These are phyloP conservation scores for Fraxinus sp. DNA, from an alignment of 305 asterid species.

Conservation along the genomic window DNA sequence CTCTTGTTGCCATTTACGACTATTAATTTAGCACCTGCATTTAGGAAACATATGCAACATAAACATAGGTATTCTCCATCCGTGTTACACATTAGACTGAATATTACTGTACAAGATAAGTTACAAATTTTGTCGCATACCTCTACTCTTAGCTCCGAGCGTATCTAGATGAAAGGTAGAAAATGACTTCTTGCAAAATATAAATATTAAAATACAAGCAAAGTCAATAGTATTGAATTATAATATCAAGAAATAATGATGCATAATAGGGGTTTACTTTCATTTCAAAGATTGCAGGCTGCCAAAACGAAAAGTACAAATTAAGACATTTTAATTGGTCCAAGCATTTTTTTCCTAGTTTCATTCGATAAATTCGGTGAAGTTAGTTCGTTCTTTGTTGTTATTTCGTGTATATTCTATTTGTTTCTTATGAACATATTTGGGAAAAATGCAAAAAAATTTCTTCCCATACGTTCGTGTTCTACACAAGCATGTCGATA, in stretches of 20 bases:
- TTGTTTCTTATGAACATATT: not conserved
- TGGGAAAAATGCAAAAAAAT: not conserved
- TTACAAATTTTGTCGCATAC: not conserved
- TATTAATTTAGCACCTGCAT: not conserved
- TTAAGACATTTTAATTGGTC: not conserved
- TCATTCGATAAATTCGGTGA: not conserved
- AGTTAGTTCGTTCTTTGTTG: not conserved
- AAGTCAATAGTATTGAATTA: not conserved
- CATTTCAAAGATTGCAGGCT: not conserved
- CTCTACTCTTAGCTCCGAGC: not conserved
- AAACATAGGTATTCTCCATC: not conserved
- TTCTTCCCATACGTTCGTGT: not conserved
- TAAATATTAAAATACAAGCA: not conserved
- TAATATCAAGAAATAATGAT: not conserved
- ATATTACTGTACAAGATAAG: not conserved
- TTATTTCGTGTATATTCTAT: not conserved
- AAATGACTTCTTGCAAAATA: not conserved
- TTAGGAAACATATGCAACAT: not conserved
- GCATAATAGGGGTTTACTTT: not conserved
- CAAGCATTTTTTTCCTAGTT: not conserved
- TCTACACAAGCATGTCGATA: not conserved
- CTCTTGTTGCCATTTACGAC: conserved; percentile 55
- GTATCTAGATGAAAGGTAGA: not conserved
- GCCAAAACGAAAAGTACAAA: not conserved
- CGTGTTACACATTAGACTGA: not conserved